Evolutionary conservation across 2,329 filamentous ascomycete genomes (phyloP).

Genomic region (Monosporascus cannonballus): DNA sequence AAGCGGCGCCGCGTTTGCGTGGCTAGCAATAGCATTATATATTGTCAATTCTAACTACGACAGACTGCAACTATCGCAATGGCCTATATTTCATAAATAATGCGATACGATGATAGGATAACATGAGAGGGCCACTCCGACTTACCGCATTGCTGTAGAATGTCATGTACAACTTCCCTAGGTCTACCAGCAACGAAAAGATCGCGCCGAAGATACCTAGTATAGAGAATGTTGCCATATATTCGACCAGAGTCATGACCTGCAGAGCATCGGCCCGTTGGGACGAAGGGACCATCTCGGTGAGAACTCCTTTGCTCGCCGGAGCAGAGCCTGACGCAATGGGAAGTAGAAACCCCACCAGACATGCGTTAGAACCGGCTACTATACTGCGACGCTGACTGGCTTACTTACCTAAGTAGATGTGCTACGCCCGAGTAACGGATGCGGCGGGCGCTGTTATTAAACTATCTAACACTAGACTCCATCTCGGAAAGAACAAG

Average conservation of each 20-base stretch:
- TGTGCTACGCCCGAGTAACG: slow-evolving; percentile 16
- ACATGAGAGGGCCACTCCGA: background rate
- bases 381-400: background rate
- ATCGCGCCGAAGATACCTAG: slow-evolving; percentile 19
- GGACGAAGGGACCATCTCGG: slow-evolving; percentile 17
- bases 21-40: no score
- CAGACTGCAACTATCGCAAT: slow-evolving; percentile 15
- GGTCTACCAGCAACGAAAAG: slow-evolving; percentile 16
- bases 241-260: slow-evolving; percentile 19
- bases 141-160: slow-evolving; percentile 22
- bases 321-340: slow-evolving; percentile 19
- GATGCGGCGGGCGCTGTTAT: slow-evolving; percentile 17
- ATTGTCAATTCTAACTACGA: no score
- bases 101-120: background rate
- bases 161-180: slow-evolving; percentile 17
- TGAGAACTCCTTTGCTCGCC: slow-evolving; percentile 18
- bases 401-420: slow-evolving; percentile 16
- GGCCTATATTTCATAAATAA: slow-evolving; percentile 8
- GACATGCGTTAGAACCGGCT: background rate
- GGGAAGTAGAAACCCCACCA: slow-evolving; percentile 18
- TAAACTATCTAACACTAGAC: slow-evolving; percentile 15
- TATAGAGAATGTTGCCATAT: slow-evolving; percentile 13
- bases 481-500: slow-evolving; percentile 18
- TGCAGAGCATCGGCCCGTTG: slow-evolving; percentile 17
- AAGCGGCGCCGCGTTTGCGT: no score